Evolutionary conservation across 176 grass and related monocot species (phyloP), one percentile per base, ranked within the genome.

Genomic region (Paspalum vaginatum): DNA sequence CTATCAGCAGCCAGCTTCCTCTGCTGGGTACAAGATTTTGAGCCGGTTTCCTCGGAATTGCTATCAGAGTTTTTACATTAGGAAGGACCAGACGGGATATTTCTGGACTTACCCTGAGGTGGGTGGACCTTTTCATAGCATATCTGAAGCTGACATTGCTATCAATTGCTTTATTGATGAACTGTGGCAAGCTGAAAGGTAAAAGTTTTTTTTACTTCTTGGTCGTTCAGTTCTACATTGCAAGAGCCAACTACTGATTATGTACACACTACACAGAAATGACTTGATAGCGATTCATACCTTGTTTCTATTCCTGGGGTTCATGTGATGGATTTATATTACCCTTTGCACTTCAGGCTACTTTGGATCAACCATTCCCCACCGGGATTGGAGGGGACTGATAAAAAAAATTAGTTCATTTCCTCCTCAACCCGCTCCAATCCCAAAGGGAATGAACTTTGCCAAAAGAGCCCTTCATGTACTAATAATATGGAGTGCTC

Each of bases 51-150:
- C 5, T 48, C 9, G 1, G 1, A 8, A 63, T 48, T 77, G 75
- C 22, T 63, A 62, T 32, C 57, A 63, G 16, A 5, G 2, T 6
- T 77, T 47, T 61, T 61, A 62, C 74, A 77, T 77, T 27, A 62
- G 57, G 21, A 77, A n/a, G 41, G 57, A 77, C 75, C 4, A 5
- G 9, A 48, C 1, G 14, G 75, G 75, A 26, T 47, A 0, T 37
- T 77, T 46, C 56, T 62, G 39, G 21, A 76, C 40, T 18, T 77
- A 77, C 58, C 74, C 74, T 61, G 56, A 76, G 18, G n/a, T 62
- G 44, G 74, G 74, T 47, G 57, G 74, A 12, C 42, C 74, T 25
- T 77, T 77, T 62, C 74, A 32, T 14, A 77, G 57, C 7, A 0
- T 37, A 37, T 22, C 61, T 48, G 57, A 62, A 62, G 57, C 57